Conservation (phyloP, 2,329 filamentous ascomycete genomes). For the Incumbomyces delicatus region DNA sequence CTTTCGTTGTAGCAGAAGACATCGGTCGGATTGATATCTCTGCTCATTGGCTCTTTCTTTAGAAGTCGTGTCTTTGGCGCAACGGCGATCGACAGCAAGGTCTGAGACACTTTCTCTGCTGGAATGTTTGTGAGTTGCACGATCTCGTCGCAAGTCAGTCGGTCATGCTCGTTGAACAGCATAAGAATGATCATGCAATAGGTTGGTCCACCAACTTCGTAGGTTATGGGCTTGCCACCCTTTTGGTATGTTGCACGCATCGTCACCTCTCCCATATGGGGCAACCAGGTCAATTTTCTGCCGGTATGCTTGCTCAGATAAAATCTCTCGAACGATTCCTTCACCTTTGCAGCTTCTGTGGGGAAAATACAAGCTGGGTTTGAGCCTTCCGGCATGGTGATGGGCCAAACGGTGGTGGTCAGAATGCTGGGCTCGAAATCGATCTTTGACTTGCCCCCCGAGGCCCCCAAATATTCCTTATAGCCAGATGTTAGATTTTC, state of each 20-base stretch:
- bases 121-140: constrained; percentile 74
- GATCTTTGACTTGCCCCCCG: constrained; percentile 50
- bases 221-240: constrained; percentile 63
- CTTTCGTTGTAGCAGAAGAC: constrained; percentile 71
- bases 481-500: constrained; percentile 72
- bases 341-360: constrained; percentile 60
- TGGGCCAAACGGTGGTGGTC: constrained; percentile 90
- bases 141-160: constrained; percentile 63
- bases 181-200: constrained; percentile 84
- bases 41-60: constrained; percentile 68
- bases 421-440: constrained; percentile 79
- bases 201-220: constrained; percentile 86
- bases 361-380: constrained; percentile 60
- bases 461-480: constrained; percentile 56
- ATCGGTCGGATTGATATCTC: constrained; percentile 66
- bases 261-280: constrained; percentile 71
- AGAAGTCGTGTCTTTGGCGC: constrained; percentile 75
- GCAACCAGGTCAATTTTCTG: constrained; percentile 75
- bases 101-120: constrained; percentile 60
- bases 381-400: constrained; percentile 44
- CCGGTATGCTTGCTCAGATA: constrained; percentile 83
- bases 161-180: constrained; percentile 70
- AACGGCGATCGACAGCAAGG: constrained; percentile 71
- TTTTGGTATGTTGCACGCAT: constrained; percentile 68
- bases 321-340: constrained; percentile 77